Conservation (phyloP, 495 filamentous ascomycete genomes). For the Neurospora pannonica region DNA sequence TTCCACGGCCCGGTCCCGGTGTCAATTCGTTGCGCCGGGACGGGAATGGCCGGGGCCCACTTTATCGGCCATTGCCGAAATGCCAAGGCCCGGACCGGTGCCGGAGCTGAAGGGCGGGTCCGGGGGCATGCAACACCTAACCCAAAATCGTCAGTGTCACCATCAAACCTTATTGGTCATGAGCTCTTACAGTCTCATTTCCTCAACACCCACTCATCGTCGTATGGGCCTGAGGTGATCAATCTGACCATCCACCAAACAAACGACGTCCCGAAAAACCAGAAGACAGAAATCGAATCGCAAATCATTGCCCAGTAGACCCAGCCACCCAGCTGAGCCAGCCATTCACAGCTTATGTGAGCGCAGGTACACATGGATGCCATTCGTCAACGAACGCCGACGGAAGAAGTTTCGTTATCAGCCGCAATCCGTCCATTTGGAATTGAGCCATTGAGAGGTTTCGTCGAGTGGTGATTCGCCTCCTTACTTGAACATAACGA, state of each 20-base stretch:
- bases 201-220: neutral
- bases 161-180: neutral
- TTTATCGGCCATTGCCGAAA: neutral
- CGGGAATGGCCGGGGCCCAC: neutral
- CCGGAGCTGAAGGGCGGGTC: too few relatives aligned
- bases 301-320: neutral
- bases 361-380: neutral
- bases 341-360: neutral
- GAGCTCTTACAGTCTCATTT: neutral
- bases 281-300: neutral
- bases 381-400: neutral
- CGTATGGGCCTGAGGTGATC: neutral
- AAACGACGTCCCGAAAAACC: neutral
- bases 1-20: rapidly evolving
- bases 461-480: neutral
- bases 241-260: neutral
- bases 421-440: neutral
- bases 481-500: neutral
- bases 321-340: neutral
- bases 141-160: neutral
- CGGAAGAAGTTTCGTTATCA: neutral
- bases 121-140: neutral
- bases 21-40: too few relatives aligned
- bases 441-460: neutral
- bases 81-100: neutral